These are phyloP conservation scores for Sherardia arvensis DNA, from an alignment of 257 asterid genomes.

Conservation along the genomic window DNA sequence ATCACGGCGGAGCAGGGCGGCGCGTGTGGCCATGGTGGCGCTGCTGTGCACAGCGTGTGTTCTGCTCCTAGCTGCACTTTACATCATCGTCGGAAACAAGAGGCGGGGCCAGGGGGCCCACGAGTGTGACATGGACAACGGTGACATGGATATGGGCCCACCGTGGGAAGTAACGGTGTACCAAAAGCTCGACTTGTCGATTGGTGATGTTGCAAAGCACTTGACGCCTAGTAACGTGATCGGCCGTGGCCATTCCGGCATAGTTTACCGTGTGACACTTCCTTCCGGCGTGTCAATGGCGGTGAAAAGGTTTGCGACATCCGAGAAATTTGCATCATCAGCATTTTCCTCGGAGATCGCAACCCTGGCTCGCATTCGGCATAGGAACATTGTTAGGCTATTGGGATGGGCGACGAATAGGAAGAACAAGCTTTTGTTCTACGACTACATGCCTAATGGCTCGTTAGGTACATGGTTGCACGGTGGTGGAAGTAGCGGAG, in stretches of 20 bases:
- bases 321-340: conserved; percentile 40
- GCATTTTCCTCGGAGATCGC: conserved; percentile 65
- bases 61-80: conserved; percentile 42
- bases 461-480: conserved; percentile 48
- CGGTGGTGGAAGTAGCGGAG: conserved; percentile 25
- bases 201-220: conserved; percentile 39
- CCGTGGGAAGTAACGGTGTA: conserved; percentile 81
- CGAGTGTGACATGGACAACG: conserved; percentile 20
- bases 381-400: conserved; percentile 56
- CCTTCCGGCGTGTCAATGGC: conserved; percentile 46
- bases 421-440: conserved; percentile 60
- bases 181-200: conserved; percentile 59
- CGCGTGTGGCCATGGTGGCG: conserved; percentile 67
- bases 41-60: conserved; percentile 50
- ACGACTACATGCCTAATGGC: conserved; percentile 61
- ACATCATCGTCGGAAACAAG: conserved; percentile 47
- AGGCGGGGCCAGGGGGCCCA: conserved; percentile 29
- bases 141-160: conserved; percentile 47
- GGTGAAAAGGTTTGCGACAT: conserved; percentile 42
- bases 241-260: conserved; percentile 63
- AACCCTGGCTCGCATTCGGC: conserved; percentile 57
- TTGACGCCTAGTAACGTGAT: conserved; percentile 38
- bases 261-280: conserved; percentile 43
- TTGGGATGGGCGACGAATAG: conserved; percentile 72
- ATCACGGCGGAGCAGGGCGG: conserved; percentile 32